phyloP scores from a whole-genome alignment of 2,329 filamentous ascomycete species.

The Scolecobasidium constrictum region DNA sequence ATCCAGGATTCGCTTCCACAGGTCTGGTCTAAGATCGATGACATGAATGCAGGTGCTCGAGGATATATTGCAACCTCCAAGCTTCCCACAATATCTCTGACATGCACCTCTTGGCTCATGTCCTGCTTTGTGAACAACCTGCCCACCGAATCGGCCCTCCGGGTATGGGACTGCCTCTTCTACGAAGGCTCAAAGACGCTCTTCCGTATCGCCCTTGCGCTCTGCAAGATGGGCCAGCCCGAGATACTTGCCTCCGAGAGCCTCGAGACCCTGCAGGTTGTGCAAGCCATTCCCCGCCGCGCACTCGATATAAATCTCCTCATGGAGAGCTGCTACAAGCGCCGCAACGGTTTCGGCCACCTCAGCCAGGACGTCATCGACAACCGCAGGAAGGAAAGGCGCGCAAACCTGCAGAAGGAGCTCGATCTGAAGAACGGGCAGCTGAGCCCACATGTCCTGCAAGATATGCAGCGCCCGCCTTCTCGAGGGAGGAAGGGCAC shows the following conservation, averaged over 20 bases:
- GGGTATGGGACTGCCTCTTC: slow-evolving; percentile 93
- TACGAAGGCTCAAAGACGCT: slow-evolving; percentile 91
- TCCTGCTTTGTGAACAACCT: slow-evolving; percentile 88
- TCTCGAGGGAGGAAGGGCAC: slow-evolving; percentile 1
- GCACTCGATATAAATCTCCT: slow-evolving; percentile 73
- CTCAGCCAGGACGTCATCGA: slow-evolving; percentile 77
- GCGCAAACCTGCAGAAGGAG: slow-evolving; percentile 5
- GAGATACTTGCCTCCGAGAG: slow-evolving; percentile 75
- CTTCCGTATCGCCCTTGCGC: slow-evolving; percentile 79
- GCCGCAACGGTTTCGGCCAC: slow-evolving; percentile 69
- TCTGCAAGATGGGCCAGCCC: slow-evolving; percentile 78
- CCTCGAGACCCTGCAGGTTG: slow-evolving; percentile 92
- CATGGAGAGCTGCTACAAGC: slow-evolving; percentile 72
- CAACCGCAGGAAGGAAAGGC: slow-evolving; percentile 51
- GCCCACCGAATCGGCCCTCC: slow-evolving; percentile 80
- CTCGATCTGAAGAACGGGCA: slow-evolving; percentile 6
- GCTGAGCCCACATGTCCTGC: not conserved
- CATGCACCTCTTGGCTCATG: slow-evolving; percentile 97
- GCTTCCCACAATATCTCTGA: slow-evolving; percentile 81
- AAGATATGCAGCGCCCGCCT: not conserved
- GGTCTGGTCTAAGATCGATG: slow-evolving; percentile 82
- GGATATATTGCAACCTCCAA: slow-evolving; percentile 32
- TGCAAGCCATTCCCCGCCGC: slow-evolving; percentile 73
- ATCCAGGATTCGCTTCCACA: slow-evolving; percentile 72
- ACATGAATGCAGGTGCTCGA: slow-evolving; percentile 46